These are phyloP conservation scores for Naganishia antarctica DNA, from an alignment of 768 basidiomycete species.

Conservation along the genomic window DNA sequence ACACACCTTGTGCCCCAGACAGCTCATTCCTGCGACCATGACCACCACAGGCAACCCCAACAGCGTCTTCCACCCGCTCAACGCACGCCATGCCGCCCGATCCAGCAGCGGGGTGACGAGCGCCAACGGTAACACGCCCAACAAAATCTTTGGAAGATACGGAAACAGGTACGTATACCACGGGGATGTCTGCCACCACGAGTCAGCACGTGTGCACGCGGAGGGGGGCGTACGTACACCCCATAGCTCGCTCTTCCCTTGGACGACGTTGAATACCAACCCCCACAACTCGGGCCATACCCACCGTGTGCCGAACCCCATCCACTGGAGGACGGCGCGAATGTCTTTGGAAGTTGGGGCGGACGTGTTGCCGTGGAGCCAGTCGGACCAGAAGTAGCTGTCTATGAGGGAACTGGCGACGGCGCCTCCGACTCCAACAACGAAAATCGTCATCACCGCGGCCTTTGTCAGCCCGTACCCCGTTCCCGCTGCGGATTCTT, in stretches of 20 bases:
- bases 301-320: constrained; percentile 6
- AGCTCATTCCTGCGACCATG: constrained; percentile 57
- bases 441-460: constrained; percentile 29
- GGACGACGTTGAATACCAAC: constrained; percentile 75
- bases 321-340: constrained; percentile 33
- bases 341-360: constrained; percentile 38
- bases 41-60: constrained; percentile 14
- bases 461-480: neutral
- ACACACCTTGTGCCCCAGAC: constrained; percentile 68
- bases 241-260: constrained; percentile 87
- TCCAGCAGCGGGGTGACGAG: constrained; percentile 54
- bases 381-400: constrained; percentile 70
- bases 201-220: neutral
- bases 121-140: constrained; percentile 56
- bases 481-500: constrained; percentile 43
- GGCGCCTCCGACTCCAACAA: constrained; percentile 36
- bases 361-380: constrained; percentile 30
- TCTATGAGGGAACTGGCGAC: constrained; percentile 54
- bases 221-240: constrained; percentile 60
- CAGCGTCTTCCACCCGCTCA: constrained; percentile 13
- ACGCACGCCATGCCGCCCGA: neutral
- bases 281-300: constrained; percentile 83
- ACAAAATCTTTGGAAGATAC: constrained; percentile 71
- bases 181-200: constrained; percentile 61
- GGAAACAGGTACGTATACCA: constrained; percentile 61